phyloP scores from a whole-genome alignment of 768 basidiomycete species.

The Thelephora aurantiotincta region DNA sequence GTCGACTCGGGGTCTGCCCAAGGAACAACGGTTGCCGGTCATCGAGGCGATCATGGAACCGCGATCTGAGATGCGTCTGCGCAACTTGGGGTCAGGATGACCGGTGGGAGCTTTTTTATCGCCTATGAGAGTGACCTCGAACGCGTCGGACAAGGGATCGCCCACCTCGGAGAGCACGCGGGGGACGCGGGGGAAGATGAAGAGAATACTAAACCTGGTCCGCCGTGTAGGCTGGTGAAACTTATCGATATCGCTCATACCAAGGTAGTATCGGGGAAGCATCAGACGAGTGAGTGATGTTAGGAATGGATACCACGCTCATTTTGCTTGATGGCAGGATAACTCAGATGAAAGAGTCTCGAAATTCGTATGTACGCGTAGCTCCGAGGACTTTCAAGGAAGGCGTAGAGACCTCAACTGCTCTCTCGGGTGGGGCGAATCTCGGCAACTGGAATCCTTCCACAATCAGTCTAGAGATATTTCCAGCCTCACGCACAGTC shows the following conservation, averaged over 20 bases:
- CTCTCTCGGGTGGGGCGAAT: too few relatives aligned
- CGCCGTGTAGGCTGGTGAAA: conserved; percentile 51
- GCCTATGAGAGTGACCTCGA: conserved; percentile 57
- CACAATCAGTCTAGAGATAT: too few relatives aligned
- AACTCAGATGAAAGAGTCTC: conserved; percentile 21
- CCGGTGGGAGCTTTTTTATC: conserved; percentile 69
- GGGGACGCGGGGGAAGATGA: conserved; percentile 12
- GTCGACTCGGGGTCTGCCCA: conserved; percentile 4
- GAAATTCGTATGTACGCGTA: too few relatives aligned
- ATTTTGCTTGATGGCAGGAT: conserved; percentile 45
- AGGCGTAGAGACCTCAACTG: too few relatives aligned
- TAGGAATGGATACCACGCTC: conserved; percentile 53
- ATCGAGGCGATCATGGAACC: conserved; percentile 37
- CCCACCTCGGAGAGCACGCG: conserved; percentile 21
- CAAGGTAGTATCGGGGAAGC: conserved; percentile 50
- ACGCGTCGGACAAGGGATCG: conserved; percentile 23
- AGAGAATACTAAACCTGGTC: conserved; percentile 18
- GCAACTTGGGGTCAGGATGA: conserved; percentile 57
- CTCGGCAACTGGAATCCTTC: too few relatives aligned
- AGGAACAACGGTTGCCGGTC: conserved; percentile 25
- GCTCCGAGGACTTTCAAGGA: too few relatives aligned
- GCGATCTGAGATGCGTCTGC: conserved; percentile 34
- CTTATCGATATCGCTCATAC: conserved; percentile 96
- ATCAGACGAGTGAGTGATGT: conserved; percentile 67
- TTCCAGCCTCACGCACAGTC: too few relatives aligned